phyloP scores from a whole-genome alignment of 2,329 filamentous ascomycete genomes.

The Scytalidium sp. region DNA sequence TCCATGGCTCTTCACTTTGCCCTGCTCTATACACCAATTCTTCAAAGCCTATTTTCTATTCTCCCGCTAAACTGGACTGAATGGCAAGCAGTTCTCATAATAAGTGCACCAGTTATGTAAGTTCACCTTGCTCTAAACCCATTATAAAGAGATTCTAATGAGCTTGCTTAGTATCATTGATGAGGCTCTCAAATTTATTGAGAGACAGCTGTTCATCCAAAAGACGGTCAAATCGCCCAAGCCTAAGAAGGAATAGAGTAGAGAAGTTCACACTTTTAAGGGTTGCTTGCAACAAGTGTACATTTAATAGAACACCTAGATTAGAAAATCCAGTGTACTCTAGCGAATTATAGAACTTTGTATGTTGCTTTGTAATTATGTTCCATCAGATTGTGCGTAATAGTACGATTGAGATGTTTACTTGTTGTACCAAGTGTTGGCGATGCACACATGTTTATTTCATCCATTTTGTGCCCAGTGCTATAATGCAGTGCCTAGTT shows the following conservation, averaged over 20 bases:
- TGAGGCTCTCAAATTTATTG: slow-evolving; percentile 62
- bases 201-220: slow-evolving; percentile 48
- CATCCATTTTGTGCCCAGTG: neutral
- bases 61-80: slow-evolving; percentile 80
- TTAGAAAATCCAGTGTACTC: neutral
- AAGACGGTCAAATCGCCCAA: slow-evolving; percentile 24
- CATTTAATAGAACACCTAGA: slow-evolving; percentile 1
- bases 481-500: neutral
- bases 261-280: neutral
- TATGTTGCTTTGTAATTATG: neutral
- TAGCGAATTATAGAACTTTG: neutral
- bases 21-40: slow-evolving; percentile 84
- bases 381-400: no score
- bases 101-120: slow-evolving; percentile 92
- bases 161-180: slow-evolving; percentile 54
- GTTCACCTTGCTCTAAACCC: slow-evolving; percentile 32
- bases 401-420: no score
- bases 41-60: slow-evolving; percentile 88
- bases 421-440: neutral
- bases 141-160: slow-evolving; percentile 10
- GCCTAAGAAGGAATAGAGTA: slow-evolving; percentile 27
- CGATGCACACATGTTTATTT: neutral
- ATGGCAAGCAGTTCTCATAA: slow-evolving; percentile 86
- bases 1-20: slow-evolving; percentile 96
- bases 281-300: neutral